These are phyloP conservation scores for Phaffia rhodozyma DNA, from an alignment of 1,284 basidiomycete species.

Conservation along the genomic window DNA sequence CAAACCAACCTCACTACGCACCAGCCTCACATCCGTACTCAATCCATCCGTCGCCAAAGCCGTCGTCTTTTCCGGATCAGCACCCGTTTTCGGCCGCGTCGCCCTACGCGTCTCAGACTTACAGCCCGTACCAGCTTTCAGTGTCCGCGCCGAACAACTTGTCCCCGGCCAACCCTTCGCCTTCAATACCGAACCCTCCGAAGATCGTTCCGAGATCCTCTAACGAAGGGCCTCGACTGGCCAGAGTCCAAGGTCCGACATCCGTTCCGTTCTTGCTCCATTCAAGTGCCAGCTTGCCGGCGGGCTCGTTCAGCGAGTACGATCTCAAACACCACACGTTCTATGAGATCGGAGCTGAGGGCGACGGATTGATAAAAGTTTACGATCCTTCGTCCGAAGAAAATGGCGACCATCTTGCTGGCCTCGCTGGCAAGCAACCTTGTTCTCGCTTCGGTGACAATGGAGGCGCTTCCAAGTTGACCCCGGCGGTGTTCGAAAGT, in stretches of 20 bases:
- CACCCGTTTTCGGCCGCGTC: neutral
- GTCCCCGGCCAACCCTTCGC: neutral
- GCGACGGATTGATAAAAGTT: conserved; percentile 79
- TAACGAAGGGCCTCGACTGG: neutral
- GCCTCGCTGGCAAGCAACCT: neutral
- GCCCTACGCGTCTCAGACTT: conserved; percentile 4
- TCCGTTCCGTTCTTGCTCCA: conserved; percentile 76
- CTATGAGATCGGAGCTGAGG: conserved; percentile 63
- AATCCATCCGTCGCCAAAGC: too few species aligned
- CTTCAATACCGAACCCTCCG: neutral
- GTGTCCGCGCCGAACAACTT: conserved; percentile 13
- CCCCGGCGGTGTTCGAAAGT: conserved; percentile 60
- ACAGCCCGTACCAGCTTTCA: neutral
- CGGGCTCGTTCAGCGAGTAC: conserved; percentile 70
- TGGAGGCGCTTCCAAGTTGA: conserved; percentile 16
- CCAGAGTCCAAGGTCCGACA: conserved; percentile 52
- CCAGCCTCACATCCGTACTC: too few species aligned
- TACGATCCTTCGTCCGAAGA: conserved; percentile 42
- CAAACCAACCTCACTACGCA: too few species aligned
- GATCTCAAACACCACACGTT: conserved; percentile 71
- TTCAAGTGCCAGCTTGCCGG: conserved; percentile 70
- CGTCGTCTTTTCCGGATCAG: neutral
- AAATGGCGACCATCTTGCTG: neutral
- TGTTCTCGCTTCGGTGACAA: neutral
- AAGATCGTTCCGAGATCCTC: neutral